These are phyloP conservation scores for Russula emetica DNA, from an alignment of 768 basidiomycete genomes.

Conservation along the genomic window DNA sequence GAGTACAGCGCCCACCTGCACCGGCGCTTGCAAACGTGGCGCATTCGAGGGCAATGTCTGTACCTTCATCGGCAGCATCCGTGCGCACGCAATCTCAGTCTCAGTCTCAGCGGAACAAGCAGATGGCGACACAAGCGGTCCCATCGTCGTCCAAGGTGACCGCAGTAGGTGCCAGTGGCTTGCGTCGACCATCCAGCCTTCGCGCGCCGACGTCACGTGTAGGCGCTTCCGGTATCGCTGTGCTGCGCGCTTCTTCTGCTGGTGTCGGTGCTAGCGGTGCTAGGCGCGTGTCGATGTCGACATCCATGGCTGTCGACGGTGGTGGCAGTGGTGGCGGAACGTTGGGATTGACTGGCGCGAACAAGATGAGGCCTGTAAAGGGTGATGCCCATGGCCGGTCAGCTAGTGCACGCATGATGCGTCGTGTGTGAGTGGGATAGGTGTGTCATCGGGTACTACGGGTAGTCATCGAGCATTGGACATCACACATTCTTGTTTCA, in stretches of 20 bases:
- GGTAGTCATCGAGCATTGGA: no score
- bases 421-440: constrained; percentile 10
- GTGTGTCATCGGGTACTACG: no score
- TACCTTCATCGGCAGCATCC: neutral
- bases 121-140: neutral
- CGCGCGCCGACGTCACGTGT: constrained; percentile 14
- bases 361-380: neutral
- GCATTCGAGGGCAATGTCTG: neutral
- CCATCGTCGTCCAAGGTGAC: neutral
- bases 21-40: neutral
- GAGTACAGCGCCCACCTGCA: constrained; percentile 15
- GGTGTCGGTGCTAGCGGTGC: neutral
- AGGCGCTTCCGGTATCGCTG: neutral
- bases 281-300: constrained; percentile 1
- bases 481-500: constrained; percentile 10
- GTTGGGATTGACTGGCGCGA: neutral
- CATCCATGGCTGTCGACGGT: neutral
- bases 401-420: constrained; percentile 4
- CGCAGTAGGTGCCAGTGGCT: neutral
- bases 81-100: neutral
- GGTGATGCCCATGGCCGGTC: neutral
- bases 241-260: neutral
- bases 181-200: constrained; percentile 14
- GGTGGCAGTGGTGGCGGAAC: neutral
- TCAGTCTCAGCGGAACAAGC: constrained; percentile 3